Conservation (phyloP, 192 early-diverging fungal genomes). For the Coemansia sp. region DNA sequence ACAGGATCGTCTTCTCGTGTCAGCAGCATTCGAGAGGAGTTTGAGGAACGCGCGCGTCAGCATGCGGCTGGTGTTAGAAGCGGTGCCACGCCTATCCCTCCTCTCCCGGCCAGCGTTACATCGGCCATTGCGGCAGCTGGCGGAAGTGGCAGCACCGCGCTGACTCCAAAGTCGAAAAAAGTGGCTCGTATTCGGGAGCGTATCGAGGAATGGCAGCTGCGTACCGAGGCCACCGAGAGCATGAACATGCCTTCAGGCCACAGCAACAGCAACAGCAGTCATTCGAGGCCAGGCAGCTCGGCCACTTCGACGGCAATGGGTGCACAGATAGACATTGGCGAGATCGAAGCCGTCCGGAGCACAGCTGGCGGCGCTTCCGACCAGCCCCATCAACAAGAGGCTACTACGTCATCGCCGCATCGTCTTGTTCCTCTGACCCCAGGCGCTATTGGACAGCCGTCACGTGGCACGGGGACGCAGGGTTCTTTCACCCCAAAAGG, state of each 20-base stretch:
- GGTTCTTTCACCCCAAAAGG: background rate
- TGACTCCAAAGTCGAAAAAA: slow-evolving; percentile 39
- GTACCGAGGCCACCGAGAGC: background rate
- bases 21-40: slow-evolving; percentile 48
- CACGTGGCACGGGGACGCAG: background rate
- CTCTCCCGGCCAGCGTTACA: background rate
- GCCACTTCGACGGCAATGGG: slow-evolving; percentile 18
- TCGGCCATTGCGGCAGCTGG: background rate
- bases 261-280: slow-evolving; percentile 2
- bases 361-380: background rate
- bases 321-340: slow-evolving; percentile 34
- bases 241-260: background rate
- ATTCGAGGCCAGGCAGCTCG: slow-evolving; percentile 23
- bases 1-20: slow-evolving; percentile 40
- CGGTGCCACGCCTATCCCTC: slow-evolving; percentile 11
- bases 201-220: slow-evolving; percentile 51
- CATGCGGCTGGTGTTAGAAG: background rate
- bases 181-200: slow-evolving; percentile 48
- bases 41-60: slow-evolving; percentile 31
- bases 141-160: background rate
- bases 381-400: background rate
- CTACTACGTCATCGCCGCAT: background rate
- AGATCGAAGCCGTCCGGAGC: slow-evolving; percentile 31
- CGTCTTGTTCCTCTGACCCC: slow-evolving; percentile 40
- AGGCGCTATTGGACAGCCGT: background rate